Conservation (phyloP, 2,329 filamentous ascomycete species). For the Pseudonectria buxi region DNA sequence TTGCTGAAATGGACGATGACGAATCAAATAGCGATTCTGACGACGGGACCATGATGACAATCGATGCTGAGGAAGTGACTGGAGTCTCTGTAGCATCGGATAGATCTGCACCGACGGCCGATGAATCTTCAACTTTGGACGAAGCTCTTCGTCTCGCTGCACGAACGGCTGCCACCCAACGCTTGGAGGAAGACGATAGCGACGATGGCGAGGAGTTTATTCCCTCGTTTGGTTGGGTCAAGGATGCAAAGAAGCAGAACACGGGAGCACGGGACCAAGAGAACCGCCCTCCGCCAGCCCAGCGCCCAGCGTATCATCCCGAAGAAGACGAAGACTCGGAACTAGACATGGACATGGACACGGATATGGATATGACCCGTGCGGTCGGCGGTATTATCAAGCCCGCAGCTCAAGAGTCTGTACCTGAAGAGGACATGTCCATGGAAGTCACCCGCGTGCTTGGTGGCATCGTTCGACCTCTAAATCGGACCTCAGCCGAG, state of each 20-base stretch:
- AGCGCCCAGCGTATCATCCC: background rate
- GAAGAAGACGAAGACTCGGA: slow-evolving; percentile 18
- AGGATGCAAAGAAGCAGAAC: slow-evolving; percentile 39
- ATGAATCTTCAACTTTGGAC: slow-evolving; percentile 67
- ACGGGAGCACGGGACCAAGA: slow-evolving; percentile 36
- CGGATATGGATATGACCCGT: slow-evolving; percentile 51
- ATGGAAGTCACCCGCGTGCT: slow-evolving; percentile 90
- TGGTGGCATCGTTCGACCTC: slow-evolving; percentile 61
- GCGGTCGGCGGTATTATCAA: slow-evolving; percentile 49
- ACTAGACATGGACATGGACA: slow-evolving; percentile 38
- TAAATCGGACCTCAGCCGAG: slow-evolving; percentile 7
- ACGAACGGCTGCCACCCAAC: slow-evolving; percentile 66
- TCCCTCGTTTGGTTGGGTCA: slow-evolving; percentile 69
- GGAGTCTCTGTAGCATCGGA: slow-evolving; percentile 59
- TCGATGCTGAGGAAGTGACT: slow-evolving; percentile 73
- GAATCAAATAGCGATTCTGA: slow-evolving; percentile 54
- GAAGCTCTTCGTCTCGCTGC: slow-evolving; percentile 71
- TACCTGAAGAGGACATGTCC: slow-evolving; percentile 64
- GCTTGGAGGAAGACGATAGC: slow-evolving; percentile 43
- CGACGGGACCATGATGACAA: slow-evolving; percentile 73
- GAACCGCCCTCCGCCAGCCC: slow-evolving; percentile 16
- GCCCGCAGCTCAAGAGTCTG: slow-evolving; percentile 31
- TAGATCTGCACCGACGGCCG: slow-evolving; percentile 52
- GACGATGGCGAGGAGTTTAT: slow-evolving; percentile 63
- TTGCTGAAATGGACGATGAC: slow-evolving; percentile 45